Base-by-base conservation (phyloP, 176 grass and related monocot genomes). In the Rhynchospora pubera region DNA sequence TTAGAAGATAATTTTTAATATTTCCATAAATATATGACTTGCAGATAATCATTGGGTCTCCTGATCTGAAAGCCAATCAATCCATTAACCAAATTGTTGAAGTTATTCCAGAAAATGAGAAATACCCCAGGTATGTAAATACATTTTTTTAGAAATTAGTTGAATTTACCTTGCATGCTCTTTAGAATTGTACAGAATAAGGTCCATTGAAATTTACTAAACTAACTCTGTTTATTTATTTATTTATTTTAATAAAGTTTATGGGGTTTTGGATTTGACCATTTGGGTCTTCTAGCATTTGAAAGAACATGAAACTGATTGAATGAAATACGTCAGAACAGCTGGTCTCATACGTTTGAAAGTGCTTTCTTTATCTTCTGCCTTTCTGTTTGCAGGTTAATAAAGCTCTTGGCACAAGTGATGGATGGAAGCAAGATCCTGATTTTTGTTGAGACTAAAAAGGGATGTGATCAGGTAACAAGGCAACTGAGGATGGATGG, bases 401-500 rank as follows among this genome's bases (percentile, higher is more conserved):
- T 93, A 85, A 98, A 91, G 72, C 96, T 99, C 15, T 80, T 99
- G 77, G 77, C 85, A 52, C 87, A 95, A 87, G 44, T 91, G 82
- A 99, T 93, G 97, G 97, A 95, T 75, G 93, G 93, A 52, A 93
- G 97, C 65, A 79, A 89, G 21, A 99, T 99, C 60, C 82, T 99
- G 69, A 88, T 99, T 89, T 99, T 99, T 90, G 88, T 99, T 19
- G 92, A 96, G 90, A 99, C 97, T 1, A 99, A 99, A 80, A 99
- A 95, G 85, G 93, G 90, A 13, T 99, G 93, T 62, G 97, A 96
- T 56, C 85, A 91, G 86, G 79, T 99, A 55, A 99, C 97, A 72
- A 84, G 93, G n/a, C 97, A 93, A 79, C 97, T 99, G 67, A 93
- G 91, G 90, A 99, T 91, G 93, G 97, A 99, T 80, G 97, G 97